Evolutionary conservation across 164 flowering plant genomes (phyloP).

Genomic region (Santalum album): DNA sequence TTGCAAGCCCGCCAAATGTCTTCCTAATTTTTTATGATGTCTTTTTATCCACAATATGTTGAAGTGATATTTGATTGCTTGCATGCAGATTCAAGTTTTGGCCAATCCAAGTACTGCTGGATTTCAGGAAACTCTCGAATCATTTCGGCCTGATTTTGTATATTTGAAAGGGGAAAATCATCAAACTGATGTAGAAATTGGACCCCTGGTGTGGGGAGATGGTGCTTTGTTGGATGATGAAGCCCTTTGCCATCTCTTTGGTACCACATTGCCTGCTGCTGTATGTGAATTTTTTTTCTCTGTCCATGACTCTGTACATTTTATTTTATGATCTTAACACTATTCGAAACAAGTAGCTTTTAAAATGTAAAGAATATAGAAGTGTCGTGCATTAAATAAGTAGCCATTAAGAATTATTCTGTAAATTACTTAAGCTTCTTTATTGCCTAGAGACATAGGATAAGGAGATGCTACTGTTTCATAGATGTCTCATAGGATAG

Average conservation of each 20-base stretch:
- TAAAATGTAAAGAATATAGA: no score
- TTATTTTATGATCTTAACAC: no score
- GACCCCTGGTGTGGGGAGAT: constrained; percentile 49
- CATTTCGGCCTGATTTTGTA: constrained; percentile 47
- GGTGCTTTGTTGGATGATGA: constrained; percentile 42
- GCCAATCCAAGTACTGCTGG: constrained; percentile 47
- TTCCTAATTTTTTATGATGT: background rate
- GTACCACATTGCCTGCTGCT: constrained; percentile 48
- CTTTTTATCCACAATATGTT: background rate
- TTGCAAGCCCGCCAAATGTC: no score
- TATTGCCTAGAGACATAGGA: no score
- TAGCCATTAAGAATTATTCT: no score
- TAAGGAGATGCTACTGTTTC: no score
- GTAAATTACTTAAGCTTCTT: no score
- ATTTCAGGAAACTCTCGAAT: constrained; percentile 39
- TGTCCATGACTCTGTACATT: no score
- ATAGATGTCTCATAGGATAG: no score
- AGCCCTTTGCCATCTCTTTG: constrained; percentile 44
- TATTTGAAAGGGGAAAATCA: constrained; percentile 60
- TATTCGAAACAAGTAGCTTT: no score
- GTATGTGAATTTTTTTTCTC: constrained; percentile 28
- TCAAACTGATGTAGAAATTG: constrained; percentile 42
- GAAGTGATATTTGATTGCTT: background rate
- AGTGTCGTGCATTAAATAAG: no score
- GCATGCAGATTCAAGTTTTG: constrained; percentile 53